Evolutionary conservation across 306 rosid species (phyloP), one percentile per base, ranked within the genome.

Genomic region (Acacia acuminata): DNA sequence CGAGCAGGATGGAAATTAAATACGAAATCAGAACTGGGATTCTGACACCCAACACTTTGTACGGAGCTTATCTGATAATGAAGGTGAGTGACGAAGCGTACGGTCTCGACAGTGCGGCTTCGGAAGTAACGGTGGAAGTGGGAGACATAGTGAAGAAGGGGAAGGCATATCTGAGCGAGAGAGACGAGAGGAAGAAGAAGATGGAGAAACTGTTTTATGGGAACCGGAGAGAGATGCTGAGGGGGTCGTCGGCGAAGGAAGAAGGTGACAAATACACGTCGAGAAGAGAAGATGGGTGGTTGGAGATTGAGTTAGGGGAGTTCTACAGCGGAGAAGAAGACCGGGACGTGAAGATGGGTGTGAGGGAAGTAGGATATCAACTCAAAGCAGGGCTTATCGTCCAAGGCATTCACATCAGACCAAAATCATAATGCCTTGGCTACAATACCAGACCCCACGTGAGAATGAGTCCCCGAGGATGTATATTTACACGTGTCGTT

Each of bases 281-380:
- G 0, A 48, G 82, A 14, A 88, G 97, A 75, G 82, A 79, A 0
- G 94, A 88, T 74, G 94, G 90, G 10, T 93, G 97, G 97, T 79
- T 77, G 91, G 97, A 93, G 86, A 81, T 93, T 64, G 87, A 91
- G 83, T 34, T 93, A 3, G 97, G 97, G 1, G 87, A 85, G 58
- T 91, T 93, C 51, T 89, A 75, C 19, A 84, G 27, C 8, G 90
- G 81, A 0, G 86, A 89, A 66, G 44, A 10, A 8, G 89, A 91
- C 36, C 82, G 88, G 0, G 82, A 88, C 43, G 83, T 93, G 32
- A 76, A 65, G 34, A 89, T 91, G 88, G 83, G 81, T 73, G 13
- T 91, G 0, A 84, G n/a, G 78, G 97, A 93, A 42, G 71, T 84
- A 16, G 85, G 94, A 15, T 86, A 82, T 81, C 94, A 87, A 5